These are phyloP conservation scores for Rhizophagus sp. DNA, from an alignment of 192 early-diverging fungal genomes.

Conservation along the genomic window DNA sequence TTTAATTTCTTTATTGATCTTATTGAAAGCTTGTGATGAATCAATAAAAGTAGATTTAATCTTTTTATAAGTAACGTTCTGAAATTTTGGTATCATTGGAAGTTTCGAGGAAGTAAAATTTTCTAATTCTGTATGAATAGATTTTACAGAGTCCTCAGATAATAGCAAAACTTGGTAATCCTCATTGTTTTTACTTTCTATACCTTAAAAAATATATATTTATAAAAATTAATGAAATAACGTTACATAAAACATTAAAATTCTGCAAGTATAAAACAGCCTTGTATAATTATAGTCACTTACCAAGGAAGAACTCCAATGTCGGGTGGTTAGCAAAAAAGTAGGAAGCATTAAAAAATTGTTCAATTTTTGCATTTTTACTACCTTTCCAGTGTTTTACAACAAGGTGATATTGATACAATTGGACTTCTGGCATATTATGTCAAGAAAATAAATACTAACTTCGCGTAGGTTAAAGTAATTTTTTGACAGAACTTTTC, in stretches of 20 bases:
- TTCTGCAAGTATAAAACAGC: not conserved
- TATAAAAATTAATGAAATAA: not conserved
- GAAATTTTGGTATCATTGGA: not conserved
- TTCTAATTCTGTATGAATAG: slow-evolving; percentile 11
- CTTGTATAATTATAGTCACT: not conserved
- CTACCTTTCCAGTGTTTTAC: not conserved
- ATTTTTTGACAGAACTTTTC: not conserved
- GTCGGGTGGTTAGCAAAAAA: not conserved
- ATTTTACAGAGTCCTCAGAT: slow-evolving; percentile 14
- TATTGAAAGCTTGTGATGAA: not conserved
- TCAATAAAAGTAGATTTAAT: slow-evolving; percentile 1
- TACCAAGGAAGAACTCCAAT: slow-evolving; percentile 21
- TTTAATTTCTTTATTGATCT: slow-evolving; percentile 10
- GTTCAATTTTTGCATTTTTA: not conserved
- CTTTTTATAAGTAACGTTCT: not conserved
- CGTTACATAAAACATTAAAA: not conserved
- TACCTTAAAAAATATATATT: not conserved
- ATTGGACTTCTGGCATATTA: not conserved
- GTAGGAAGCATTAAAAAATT: not conserved
- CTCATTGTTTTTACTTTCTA: not conserved
- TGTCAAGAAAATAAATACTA: not conserved
- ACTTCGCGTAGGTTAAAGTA: not conserved
- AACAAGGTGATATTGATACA: not conserved
- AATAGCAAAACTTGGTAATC: slow-evolving; percentile 3
- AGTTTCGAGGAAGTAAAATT: not conserved